Conservation (phyloP, 306 rosid genomes). For the Medicago ruthenica region DNA sequence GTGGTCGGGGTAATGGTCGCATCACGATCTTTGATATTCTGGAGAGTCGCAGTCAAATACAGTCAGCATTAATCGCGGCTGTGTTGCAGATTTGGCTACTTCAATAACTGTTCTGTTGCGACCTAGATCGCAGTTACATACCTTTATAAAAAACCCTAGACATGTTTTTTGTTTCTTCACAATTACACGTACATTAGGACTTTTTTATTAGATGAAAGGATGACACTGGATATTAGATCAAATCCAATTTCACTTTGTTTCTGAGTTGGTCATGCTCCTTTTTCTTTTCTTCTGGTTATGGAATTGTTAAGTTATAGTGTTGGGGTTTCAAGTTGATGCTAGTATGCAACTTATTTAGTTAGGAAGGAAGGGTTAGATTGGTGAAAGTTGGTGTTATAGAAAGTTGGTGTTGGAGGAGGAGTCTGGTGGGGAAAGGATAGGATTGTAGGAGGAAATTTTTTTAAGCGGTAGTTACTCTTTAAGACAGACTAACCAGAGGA, state of each 20-base stretch:
- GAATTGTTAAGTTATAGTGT: not conserved
- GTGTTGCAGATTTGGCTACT: too few relatives aligned
- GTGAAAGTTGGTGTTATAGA: not conserved
- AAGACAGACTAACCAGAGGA: not conserved
- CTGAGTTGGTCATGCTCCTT: not conserved
- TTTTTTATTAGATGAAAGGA: not conserved
- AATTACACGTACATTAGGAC: not conserved
- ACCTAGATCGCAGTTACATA: too few relatives aligned
- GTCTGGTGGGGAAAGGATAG: not conserved
- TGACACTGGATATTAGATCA: constrained; percentile 11
- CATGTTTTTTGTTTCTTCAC: not conserved
- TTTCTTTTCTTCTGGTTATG: not conserved
- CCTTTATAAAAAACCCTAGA: not conserved
- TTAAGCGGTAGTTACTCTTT: not conserved
- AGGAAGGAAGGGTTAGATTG: not conserved
- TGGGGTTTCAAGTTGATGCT: constrained; percentile 6
- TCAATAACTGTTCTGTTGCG: too few relatives aligned
- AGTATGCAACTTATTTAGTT: not conserved
- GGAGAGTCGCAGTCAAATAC: too few relatives aligned
- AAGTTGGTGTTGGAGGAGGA: constrained; percentile 11
- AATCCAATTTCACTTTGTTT: not conserved
- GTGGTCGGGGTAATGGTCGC: too few relatives aligned
- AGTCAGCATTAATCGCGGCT: too few relatives aligned
- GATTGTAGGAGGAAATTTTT: not conserved
- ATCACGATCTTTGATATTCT: too few relatives aligned